A percentile compares a stretch with the other conserved stretches of the same genome.
Evolutionary conservation across 768 basidiomycete genomes (phyloP).

Genomic region (Cyclocybe aegerita): DNA sequence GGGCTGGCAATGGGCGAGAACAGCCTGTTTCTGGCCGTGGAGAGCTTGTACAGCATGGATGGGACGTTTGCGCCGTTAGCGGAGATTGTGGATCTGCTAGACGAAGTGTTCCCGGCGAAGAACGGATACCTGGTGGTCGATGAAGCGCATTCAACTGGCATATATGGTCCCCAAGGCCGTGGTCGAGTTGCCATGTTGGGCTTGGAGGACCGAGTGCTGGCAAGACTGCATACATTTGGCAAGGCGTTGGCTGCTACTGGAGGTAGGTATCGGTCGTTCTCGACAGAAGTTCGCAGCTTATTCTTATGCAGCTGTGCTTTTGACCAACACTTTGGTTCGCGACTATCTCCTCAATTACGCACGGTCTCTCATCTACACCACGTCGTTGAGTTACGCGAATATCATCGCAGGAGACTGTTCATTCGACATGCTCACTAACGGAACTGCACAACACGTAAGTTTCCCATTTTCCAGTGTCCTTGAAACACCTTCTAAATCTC

Average conservation of each 20-base stretch:
- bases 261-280: conserved; percentile 49
- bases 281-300: not conserved
- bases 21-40: conserved; percentile 80
- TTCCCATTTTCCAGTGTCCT: not conserved
- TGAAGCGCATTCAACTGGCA: conserved; percentile 91
- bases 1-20: conserved; percentile 35
- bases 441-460: conserved; percentile 59
- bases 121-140: conserved; percentile 83
- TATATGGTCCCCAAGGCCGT: conserved; percentile 78
- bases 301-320: conserved; percentile 58
- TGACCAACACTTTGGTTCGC: conserved; percentile 70
- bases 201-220: conserved; percentile 68
- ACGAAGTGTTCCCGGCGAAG: conserved; percentile 56
- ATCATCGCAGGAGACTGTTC: conserved; percentile 75
- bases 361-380: conserved; percentile 88
- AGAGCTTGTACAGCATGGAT: conserved; percentile 95
- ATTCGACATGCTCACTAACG: conserved; percentile 75
- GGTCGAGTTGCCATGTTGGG: conserved; percentile 74
- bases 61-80: conserved; percentile 82
- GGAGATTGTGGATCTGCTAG: conserved; percentile 62
- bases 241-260: conserved; percentile 87
- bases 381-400: conserved; percentile 74
- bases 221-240: conserved; percentile 88
- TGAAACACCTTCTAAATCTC: not conserved
- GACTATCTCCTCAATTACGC: conserved; percentile 93